Evolutionary conservation across 208 protist species (phyloP).

Genomic region (Crithidia expoeki): DNA sequence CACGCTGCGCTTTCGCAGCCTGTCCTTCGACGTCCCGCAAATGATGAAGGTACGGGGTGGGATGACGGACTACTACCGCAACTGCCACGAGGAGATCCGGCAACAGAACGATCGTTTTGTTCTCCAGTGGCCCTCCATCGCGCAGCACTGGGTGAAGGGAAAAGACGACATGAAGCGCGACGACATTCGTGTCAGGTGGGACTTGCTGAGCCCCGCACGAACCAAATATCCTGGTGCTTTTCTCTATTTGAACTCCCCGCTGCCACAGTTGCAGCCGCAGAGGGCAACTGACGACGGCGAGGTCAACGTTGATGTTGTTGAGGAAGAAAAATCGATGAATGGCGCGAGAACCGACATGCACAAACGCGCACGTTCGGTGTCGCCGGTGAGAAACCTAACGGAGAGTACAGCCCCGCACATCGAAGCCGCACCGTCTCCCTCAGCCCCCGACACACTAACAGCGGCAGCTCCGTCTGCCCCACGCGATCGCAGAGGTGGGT

Average conservation of each 20-base stretch:
- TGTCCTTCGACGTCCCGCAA: constrained; percentile 81
- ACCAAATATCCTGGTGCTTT: constrained; percentile 57
- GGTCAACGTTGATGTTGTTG: not conserved
- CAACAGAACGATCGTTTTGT: constrained; percentile 77
- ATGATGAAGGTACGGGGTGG: constrained; percentile 85
- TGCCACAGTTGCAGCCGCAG: constrained; percentile 55
- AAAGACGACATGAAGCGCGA: constrained; percentile 58
- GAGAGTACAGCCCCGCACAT: not conserved
- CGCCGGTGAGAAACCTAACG: not conserved
- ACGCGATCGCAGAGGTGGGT: constrained; percentile 46
- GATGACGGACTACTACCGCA: constrained; percentile 91
- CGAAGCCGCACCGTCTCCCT: not conserved
- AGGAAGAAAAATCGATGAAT: not conserved
- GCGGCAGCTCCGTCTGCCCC: not conserved
- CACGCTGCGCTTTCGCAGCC: constrained; percentile 80
- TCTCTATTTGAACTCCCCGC: constrained; percentile 48
- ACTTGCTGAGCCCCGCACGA: constrained; percentile 63
- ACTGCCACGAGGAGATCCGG: constrained; percentile 64
- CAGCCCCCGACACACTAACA: not conserved
- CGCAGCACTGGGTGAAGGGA: constrained; percentile 79
- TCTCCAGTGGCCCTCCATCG: constrained; percentile 70
- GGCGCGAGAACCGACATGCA: not conserved
- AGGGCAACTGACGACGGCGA: constrained; percentile 12
- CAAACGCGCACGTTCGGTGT: constrained; percentile 17
- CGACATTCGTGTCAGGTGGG: constrained; percentile 83